phyloP scores from a whole-genome alignment of 192 early-diverging fungal genomes.

The Rhizophagus clarus region DNA sequence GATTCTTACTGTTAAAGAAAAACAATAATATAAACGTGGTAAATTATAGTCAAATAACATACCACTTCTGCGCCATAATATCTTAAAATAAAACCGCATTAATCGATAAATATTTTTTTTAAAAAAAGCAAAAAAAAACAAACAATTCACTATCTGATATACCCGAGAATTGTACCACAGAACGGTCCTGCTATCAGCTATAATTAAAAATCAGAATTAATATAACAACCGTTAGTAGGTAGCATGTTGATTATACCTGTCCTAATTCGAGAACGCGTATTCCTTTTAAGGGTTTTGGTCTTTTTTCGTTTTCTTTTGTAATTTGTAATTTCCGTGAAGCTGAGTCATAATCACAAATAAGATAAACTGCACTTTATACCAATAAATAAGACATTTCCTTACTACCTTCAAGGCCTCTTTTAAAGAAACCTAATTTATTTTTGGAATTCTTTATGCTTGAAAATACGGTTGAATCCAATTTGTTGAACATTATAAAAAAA shows the following conservation, averaged over 20 bases:
- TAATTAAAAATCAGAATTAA: neutral
- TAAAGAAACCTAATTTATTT: too few relatives aligned
- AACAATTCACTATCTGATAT: neutral
- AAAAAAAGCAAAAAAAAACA: neutral
- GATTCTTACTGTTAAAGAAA: neutral
- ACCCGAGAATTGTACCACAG: slow-evolving; percentile 53
- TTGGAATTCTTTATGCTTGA: too few relatives aligned
- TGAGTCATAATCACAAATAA: neutral
- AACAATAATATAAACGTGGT: neutral
- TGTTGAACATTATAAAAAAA: too few relatives aligned
- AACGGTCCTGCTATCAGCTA: slow-evolving; percentile 53
- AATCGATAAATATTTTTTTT: neutral
- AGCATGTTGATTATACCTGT: slow-evolving; percentile 36
- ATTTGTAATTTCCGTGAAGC: neutral
- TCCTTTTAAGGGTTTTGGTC: slow-evolving; percentile 42
- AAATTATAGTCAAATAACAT: slow-evolving; percentile 8
- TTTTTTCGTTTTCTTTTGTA: neutral
- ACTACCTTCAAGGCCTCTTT: neutral
- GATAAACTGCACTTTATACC: neutral
- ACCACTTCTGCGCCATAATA: slow-evolving; percentile 54
- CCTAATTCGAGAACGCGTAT: slow-evolving; percentile 47
- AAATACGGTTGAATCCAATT: too few relatives aligned
- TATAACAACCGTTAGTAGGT: neutral
- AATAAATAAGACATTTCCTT: neutral
- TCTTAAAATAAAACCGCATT: slow-evolving; percentile 6